Evolutionary conservation across 2,329 filamentous ascomycete species (phyloP).

Genomic region (Pseudocercospora cruenta): DNA sequence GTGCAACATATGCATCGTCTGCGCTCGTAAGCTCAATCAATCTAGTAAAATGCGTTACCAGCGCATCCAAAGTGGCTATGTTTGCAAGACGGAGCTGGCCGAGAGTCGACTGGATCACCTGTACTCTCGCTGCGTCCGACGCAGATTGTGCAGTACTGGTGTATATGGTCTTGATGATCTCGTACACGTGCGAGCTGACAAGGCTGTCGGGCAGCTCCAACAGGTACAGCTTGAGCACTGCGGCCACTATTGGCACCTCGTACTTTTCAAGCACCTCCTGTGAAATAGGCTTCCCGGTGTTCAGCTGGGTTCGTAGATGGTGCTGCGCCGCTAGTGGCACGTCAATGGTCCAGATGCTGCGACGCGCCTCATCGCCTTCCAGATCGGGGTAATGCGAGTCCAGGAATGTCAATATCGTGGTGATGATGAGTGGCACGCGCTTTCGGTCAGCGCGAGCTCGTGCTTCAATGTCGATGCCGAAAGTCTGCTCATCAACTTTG

Average conservation of each 20-base stretch:
- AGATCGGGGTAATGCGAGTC: slow-evolving; percentile 97
- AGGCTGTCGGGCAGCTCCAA: slow-evolving; percentile 97
- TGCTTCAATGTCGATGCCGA: slow-evolving; percentile 96
- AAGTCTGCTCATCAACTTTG: slow-evolving; percentile 94
- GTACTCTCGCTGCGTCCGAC: slow-evolving; percentile 77
- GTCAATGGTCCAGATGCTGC: slow-evolving; percentile 92
- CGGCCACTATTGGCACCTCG: slow-evolving; percentile 92
- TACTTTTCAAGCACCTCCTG: slow-evolving; percentile 80
- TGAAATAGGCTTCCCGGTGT: slow-evolving; percentile 80
- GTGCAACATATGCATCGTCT: slow-evolving; percentile 79
- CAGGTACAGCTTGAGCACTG: slow-evolving; percentile 89
- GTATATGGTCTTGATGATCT: slow-evolving; percentile 98
- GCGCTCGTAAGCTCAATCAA: slow-evolving; percentile 96
- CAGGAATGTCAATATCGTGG: slow-evolving; percentile 89
- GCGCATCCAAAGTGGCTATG: slow-evolving; percentile 96
- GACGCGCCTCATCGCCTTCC: slow-evolving; percentile 90
- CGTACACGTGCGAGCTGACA: slow-evolving; percentile 96
- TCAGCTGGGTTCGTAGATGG: slow-evolving; percentile 78
- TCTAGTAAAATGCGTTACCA: slow-evolving; percentile 97
- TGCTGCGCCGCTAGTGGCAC: slow-evolving; percentile 85
- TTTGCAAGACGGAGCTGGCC: slow-evolving; percentile 94
- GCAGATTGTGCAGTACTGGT: slow-evolving; percentile 76
- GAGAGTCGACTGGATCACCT: slow-evolving; percentile 92
- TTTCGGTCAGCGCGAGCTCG: slow-evolving; percentile 92
- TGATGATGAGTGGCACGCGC: slow-evolving; percentile 89